Conservation (phyloP, 805 yeast genomes). For the Kluyveromyces wickerhamii region DNA sequence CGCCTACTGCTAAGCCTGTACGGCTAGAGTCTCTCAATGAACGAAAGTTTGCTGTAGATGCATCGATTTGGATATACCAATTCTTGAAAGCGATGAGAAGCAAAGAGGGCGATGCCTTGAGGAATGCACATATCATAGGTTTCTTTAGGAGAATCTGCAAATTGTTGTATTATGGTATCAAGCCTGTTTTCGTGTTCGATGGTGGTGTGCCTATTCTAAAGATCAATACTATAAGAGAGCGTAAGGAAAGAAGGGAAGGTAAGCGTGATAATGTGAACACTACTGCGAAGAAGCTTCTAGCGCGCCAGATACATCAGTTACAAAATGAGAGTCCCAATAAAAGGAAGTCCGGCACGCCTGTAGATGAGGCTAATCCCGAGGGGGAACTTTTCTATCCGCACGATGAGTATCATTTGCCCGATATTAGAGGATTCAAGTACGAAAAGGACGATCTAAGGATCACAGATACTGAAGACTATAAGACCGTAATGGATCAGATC, state of each 20-base stretch:
- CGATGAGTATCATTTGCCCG: constrained; percentile 86
- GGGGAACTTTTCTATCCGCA: constrained; percentile 34
- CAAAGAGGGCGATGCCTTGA: constrained; percentile 65
- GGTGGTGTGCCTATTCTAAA: constrained; percentile 90
- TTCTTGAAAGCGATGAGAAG: constrained; percentile 92
- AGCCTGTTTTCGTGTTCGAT: constrained; percentile 88
- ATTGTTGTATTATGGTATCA: constrained; percentile 74
- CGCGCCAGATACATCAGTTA: constrained; percentile 58
- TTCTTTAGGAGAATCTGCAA: constrained; percentile 92
- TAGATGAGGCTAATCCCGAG: neutral
- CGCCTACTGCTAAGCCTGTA: constrained; percentile 86
- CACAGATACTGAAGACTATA: constrained; percentile 64
- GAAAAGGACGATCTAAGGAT: constrained; percentile 60
- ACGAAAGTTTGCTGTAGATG: constrained; percentile 85
- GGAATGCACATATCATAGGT: constrained; percentile 87
- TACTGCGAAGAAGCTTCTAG: constrained; percentile 75
- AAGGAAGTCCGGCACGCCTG: constrained; percentile 6
- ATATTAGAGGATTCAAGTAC: constrained; percentile 46
- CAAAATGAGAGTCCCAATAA: constrained; percentile 3
- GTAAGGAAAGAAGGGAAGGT: constrained; percentile 70
- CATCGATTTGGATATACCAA: constrained; percentile 97
- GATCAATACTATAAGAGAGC: constrained; percentile 61
- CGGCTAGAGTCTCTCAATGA: constrained; percentile 76
- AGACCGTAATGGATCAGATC: constrained; percentile 47
- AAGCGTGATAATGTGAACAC: constrained; percentile 57